These are phyloP conservation scores for Solanum arcanum DNA, from an alignment of 257 asterid genomes.

Conservation along the genomic window DNA sequence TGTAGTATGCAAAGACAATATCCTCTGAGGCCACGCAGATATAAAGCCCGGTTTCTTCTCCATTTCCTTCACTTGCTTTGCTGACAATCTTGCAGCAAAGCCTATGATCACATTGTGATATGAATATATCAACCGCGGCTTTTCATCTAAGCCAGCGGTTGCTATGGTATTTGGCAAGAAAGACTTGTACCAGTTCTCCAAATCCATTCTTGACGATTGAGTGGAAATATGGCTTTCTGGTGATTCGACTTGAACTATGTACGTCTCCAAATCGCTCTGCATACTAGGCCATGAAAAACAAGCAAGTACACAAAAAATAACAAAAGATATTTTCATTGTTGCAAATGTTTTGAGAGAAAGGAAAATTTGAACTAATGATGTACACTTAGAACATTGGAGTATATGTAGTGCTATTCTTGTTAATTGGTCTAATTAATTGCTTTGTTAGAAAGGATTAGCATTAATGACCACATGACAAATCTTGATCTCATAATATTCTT, in stretches of 20 bases:
- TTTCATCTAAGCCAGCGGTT: not conserved
- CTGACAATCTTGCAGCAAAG: not conserved
- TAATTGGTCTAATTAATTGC: not conserved
- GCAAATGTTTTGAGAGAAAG: not conserved
- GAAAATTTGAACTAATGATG: not conserved
- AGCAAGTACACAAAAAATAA: not conserved
- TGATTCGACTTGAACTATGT: not conserved
- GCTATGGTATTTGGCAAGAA: not conserved
- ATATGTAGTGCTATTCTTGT: not conserved
- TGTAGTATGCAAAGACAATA: not conserved
- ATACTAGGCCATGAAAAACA: not conserved
- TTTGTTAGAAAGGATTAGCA: not conserved
- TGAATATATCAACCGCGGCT: not conserved
- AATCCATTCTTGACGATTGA: not conserved
- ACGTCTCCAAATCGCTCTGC: not conserved
- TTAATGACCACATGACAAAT: not conserved
- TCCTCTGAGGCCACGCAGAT: not conserved
- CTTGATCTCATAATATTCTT: not conserved
- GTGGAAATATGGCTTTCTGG: not conserved
- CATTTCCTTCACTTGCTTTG: not conserved
- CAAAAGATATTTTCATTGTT: not conserved
- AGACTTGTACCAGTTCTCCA: not conserved
- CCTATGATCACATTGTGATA: not conserved
- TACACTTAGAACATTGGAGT: not conserved
- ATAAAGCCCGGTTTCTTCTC: not conserved